phyloP scores from a whole-genome alignment of 495 filamentous ascomycete genomes.

The Penicillium verhagenii region DNA sequence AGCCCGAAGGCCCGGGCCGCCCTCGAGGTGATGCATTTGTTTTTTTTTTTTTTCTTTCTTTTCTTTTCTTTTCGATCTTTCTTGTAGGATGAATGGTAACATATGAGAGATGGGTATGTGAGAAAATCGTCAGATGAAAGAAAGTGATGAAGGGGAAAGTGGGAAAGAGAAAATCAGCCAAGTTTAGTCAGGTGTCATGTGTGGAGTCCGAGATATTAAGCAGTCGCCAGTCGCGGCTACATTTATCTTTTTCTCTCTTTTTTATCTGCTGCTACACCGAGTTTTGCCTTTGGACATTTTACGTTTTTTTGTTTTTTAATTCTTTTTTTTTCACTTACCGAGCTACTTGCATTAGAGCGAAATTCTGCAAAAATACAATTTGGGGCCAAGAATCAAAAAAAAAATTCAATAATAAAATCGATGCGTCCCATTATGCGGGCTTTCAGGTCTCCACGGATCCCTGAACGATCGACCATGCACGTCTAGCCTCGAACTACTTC shows the following conservation, averaged over 20 bases:
- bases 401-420: conserved; percentile 14
- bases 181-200: conserved; percentile 1
- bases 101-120: no score
- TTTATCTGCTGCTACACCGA: conserved; percentile 9
- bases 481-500: conserved; percentile 21
- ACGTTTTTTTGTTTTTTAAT: no score
- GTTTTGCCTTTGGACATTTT: conserved; percentile 12
- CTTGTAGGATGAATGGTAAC: no score
- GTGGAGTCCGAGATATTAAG: not conserved
- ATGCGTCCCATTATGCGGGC: conserved; percentile 23
- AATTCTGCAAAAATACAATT: no score
- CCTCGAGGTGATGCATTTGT: conserved; percentile 18
- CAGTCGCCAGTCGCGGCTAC: conserved; percentile 34
- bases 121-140: not conserved
- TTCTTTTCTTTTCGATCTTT: no score
- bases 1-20: conserved; percentile 32
- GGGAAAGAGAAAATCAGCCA: not conserved
- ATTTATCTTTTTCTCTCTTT: conserved; percentile 15
- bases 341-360: no score
- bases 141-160: not conserved
- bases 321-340: no score
- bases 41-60: not conserved
- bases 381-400: not conserved
- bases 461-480: conserved; percentile 25
- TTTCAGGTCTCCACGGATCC: conserved; percentile 22